Conservation (phyloP, 495 filamentous ascomycete genomes). For the Mycothermus thermophilus region DNA sequence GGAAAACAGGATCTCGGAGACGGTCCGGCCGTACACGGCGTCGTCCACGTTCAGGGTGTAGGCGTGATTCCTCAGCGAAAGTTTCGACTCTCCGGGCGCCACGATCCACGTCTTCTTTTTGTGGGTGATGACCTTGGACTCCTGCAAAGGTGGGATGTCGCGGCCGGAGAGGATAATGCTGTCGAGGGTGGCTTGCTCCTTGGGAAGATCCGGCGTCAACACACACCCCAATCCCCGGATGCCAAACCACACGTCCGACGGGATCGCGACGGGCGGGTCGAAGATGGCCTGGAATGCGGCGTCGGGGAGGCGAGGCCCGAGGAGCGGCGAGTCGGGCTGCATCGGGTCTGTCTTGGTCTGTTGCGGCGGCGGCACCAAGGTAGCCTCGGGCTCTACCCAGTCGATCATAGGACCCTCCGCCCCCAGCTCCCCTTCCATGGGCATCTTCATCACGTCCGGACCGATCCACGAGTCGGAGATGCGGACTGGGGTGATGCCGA, state of each 20-base stretch:
- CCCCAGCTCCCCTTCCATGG: slow-evolving; percentile 25
- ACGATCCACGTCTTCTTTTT: slow-evolving; percentile 20
- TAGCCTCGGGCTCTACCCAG: slow-evolving; percentile 50
- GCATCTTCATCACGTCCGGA: slow-evolving; percentile 38
- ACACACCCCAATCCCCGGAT: slow-evolving; percentile 53
- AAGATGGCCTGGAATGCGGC: slow-evolving; percentile 73
- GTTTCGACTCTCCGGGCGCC: slow-evolving; percentile 21
- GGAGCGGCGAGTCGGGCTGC: slow-evolving; percentile 11
- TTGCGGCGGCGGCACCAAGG: slow-evolving; percentile 28
- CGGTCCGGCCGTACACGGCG: slow-evolving; percentile 48
- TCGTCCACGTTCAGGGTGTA: slow-evolving; percentile 62
- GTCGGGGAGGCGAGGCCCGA: slow-evolving; percentile 45
- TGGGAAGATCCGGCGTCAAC: slow-evolving; percentile 29
- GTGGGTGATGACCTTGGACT: slow-evolving; percentile 25
- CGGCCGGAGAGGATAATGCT: too few species aligned
- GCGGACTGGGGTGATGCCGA: slow-evolving; percentile 43
- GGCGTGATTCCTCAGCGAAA: slow-evolving; percentile 37
- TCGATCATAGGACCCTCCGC: slow-evolving; percentile 36
- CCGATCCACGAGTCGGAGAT: slow-evolving; percentile 57
- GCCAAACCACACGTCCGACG: slow-evolving; percentile 49
- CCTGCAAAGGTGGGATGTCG: slow-evolving; percentile 37
- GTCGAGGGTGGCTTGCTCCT: slow-evolving; percentile 49
- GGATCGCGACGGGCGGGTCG: slow-evolving; percentile 69
- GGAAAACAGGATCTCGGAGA: slow-evolving; percentile 65
- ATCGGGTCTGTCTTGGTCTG: slow-evolving; percentile 20